Base-by-base conservation (phyloP, 78 protist genomes). In the Speleostelium caveatum region DNA sequence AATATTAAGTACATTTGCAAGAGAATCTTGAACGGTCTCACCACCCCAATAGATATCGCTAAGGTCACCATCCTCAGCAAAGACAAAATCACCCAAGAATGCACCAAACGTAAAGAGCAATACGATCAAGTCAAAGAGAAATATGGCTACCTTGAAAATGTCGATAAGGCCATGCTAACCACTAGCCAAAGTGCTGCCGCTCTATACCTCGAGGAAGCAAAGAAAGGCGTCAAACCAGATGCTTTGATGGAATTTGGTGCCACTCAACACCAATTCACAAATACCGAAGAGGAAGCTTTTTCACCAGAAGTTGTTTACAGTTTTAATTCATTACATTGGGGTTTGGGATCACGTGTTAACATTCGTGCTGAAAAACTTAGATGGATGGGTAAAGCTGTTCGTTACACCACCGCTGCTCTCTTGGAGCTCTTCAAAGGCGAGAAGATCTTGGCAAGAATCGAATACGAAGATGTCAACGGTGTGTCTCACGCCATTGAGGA, bases 381-480 rank as follows among this genome's bases (percentile, higher is more conserved):
- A 41, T 79, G 88, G 88, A 79, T 79, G 88, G 88, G 88, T 17
- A 79, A 79, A 30, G 88, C 88, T 3, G 73, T 79, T 30, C 73
- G 88, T 17, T 79, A 79, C 61, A 79, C 88, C 19, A 79, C 88
- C 75, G 88, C 88, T 33, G 88, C 88, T 10, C 3, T 79, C 36
- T 26, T 79, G 8, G 88, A 79, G 74, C 8, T 79, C 51, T 65
- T 79, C 65, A 79, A 79, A 33, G 88, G 88, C 16, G 73, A 61
- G 12, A 79, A 79, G 74, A 79, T 71, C 26, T 32, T 79, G 35
- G 88, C 88, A 41, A 56, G 72, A 38, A 71, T 79, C 69, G 88
- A 61, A 53, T 61, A 65, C n/a, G 75, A 58, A 49, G 88, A 79
- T 61, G 73, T 58, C 1, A 55, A 73, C 22, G 79, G 79, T 36